A percentile compares a stretch with the other conserved stretches of the same genome.
Evolutionary conservation across 129 eudicot species (phyloP).

Genomic region (Logfia minima): DNA sequence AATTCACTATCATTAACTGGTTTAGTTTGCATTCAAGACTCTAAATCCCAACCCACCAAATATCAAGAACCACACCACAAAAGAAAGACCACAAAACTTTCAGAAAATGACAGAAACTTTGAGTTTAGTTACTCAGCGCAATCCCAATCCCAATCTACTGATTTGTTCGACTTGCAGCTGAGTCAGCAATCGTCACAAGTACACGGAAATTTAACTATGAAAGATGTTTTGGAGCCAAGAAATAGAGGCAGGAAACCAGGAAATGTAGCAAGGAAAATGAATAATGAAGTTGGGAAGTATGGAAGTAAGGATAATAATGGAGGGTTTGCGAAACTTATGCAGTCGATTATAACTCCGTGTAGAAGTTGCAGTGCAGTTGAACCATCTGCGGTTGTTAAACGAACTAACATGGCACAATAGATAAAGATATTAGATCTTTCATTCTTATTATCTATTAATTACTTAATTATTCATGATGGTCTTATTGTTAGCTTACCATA

Average conservation of each 20-base stretch:
- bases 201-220: conserved; percentile 30
- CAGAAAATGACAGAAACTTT: conserved; percentile 28
- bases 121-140: conserved; percentile 35
- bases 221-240: conserved; percentile 31
- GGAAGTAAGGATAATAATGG: conserved; percentile 10
- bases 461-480: conserved; percentile 14
- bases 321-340: conserved; percentile 33
- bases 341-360: conserved; percentile 36
- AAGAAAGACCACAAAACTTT: conserved; percentile 27
- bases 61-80: neutral
- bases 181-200: conserved; percentile 18
- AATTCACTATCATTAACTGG: conserved; percentile 36
- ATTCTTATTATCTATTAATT: neutral
- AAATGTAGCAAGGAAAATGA: conserved; percentile 19
- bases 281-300: neutral
- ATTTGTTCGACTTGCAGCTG: conserved; percentile 32
- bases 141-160: conserved; percentile 24
- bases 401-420: conserved; percentile 3
- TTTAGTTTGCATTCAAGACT: conserved; percentile 32
- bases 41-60: conserved; percentile 5
- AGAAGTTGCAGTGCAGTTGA: conserved; percentile 38
- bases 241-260: neutral
- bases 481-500: neutral
- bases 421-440: neutral
- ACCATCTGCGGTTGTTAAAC: conserved; percentile 27